Conservation (phyloP, 2,329 filamentous ascomycete genomes). For the Nemania sp. region DNA sequence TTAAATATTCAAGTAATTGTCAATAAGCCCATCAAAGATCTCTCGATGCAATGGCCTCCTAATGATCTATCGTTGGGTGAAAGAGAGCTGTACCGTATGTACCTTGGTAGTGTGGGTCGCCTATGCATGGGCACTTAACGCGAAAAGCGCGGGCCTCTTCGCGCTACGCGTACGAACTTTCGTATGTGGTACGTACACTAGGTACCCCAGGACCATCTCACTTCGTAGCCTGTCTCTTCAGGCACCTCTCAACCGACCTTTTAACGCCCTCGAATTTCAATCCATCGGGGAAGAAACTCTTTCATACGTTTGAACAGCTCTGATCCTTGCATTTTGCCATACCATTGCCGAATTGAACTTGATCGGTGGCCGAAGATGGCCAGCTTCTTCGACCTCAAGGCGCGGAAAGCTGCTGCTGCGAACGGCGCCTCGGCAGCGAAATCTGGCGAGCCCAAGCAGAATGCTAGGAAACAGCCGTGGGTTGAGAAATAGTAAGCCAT, state of each 20-base stretch:
- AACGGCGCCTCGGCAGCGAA: constrained; percentile 68
- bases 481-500: constrained; percentile 91
- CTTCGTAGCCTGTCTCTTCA: too few species aligned
- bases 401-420: constrained; percentile 75
- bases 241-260: too few species aligned
- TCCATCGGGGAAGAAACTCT: too few species aligned
- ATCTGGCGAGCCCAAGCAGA: constrained; percentile 65
- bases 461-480: constrained; percentile 81
- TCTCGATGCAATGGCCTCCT: too few species aligned
- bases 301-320: not conserved
- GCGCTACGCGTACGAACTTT: constrained; percentile 17
- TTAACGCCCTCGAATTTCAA: too few species aligned
- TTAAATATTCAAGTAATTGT: too few species aligned
- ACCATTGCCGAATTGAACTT: not conserved
- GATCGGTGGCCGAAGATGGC: constrained; percentile 60
- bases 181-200: too few species aligned
- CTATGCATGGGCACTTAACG: constrained; percentile 26
- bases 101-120: too few species aligned
- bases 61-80: too few species aligned
- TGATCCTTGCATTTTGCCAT: not conserved
- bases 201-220: too few species aligned
- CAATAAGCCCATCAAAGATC: too few species aligned
- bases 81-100: too few species aligned
- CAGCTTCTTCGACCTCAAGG: constrained; percentile 95
- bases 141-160: constrained; percentile 24